Evolutionary conservation across 306 rosid species (phyloP), one percentile per base, ranked within the genome.

Genomic region (Dryas drummondii): DNA sequence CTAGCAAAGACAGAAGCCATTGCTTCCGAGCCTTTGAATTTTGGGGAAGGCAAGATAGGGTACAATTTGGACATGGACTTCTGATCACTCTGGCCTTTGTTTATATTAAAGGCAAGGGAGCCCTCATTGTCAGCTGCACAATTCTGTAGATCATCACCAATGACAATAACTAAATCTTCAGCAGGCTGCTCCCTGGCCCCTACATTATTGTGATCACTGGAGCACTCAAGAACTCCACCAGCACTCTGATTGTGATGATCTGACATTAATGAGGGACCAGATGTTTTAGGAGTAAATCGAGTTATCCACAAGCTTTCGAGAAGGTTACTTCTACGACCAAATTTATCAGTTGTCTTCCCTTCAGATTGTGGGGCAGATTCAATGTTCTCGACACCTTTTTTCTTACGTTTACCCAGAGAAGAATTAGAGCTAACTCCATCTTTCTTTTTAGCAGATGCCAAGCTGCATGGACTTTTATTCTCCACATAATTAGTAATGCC

Each of bases 301-400:
- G 93, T 86, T 83, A 91, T 85, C 98, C 96, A 94, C 68, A 81
- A 73, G 79, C 89, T 91, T 76, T 75, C 78, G 42, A 70, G 67
- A 72, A 80, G 77, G 66, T 80, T 82, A 54, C 76, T 86, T 69
- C 69, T 68, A 74, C 45, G 69, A 82, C 47, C 48, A 76, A 50
- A 45, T 15, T 78, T 70, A 17, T 72, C 79, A 22, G 78, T 75
- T 49, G 70, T 82, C 83, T 78, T 89, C 55, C 66, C 83, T 65
- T 81, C 84, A 50, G 80, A 69, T 8, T 67, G 82, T 62, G 15
- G 76, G 65, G 50, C 79, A 58, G 86, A 78, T 68, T 80, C 86
- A 42, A 71, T 32, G 52, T 84, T 76, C 55, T 82, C 87, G 26
- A 70, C 72, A 70, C 83, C 82, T 50, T 52, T 64, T 57, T 76